Evolutionary conservation across 331 rosid species (phyloP).

Genomic region (Malus hybrid): DNA sequence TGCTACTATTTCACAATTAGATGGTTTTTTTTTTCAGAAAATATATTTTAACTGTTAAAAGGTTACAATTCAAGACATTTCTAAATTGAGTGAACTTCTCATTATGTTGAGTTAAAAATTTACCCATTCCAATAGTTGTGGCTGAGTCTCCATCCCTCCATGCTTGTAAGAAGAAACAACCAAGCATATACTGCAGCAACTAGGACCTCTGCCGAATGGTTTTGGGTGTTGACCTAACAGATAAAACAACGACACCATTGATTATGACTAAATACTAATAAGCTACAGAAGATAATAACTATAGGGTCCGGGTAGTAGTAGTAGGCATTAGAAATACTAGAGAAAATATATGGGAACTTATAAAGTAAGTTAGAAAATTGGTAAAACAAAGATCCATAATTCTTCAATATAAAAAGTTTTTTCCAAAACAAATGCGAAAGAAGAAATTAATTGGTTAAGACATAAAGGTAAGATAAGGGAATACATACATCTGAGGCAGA

Average conservation of each 20-base stretch:
- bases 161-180: conserved; percentile 25
- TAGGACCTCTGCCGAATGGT: conserved; percentile 4
- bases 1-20: not conserved
- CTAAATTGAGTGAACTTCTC: not conserved
- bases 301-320: not conserved
- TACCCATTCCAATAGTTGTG: conserved; percentile 33
- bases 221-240: conserved; percentile 7
- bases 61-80: not conserved
- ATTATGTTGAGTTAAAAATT: not conserved
- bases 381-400: not conserved
- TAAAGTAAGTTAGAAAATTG: not conserved
- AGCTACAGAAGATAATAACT: not conserved
- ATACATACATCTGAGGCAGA: conserved; percentile 7
- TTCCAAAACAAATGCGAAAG: not conserved
- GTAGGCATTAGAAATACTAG: not conserved
- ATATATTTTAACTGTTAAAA: not conserved
- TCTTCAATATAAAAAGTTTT: not conserved
- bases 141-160: conserved; percentile 20
- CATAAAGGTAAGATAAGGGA: not conserved
- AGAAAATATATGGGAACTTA: not conserved
- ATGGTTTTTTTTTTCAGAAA: not conserved
- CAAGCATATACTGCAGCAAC: conserved; percentile 29
- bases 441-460: not conserved
- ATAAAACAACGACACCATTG: not conserved
- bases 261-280: not conserved